Evolutionary conservation across 495 filamentous ascomycete species (phyloP).

Genomic region (Talaromyces liani): DNA sequence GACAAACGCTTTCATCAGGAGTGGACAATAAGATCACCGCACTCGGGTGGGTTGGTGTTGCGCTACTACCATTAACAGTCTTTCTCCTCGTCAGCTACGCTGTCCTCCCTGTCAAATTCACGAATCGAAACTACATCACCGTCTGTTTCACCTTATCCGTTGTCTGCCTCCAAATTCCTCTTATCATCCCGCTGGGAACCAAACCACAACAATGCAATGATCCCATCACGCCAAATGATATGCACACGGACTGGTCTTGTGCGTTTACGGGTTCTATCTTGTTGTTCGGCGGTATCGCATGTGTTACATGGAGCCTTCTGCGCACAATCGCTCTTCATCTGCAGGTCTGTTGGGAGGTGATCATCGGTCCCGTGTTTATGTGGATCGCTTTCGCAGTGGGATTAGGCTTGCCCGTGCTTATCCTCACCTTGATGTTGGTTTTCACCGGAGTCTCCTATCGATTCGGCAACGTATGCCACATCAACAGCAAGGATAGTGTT

Average conservation of each 20-base stretch:
- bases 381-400: conserved; percentile 72
- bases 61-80: conserved; percentile 58
- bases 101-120: conserved; percentile 80
- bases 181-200: conserved; percentile 81
- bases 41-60: conserved; percentile 75
- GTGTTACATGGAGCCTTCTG: conserved; percentile 84
- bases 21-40: conserved; percentile 56
- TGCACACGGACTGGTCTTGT: conserved; percentile 73
- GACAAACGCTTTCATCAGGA: conserved; percentile 25
- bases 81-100: conserved; percentile 80
- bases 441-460: conserved; percentile 91
- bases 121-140: conserved; percentile 85
- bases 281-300: conserved; percentile 74
- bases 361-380: conserved; percentile 86
- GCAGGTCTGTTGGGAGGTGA: conserved; percentile 95
- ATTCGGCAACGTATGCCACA: conserved; percentile 85
- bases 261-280: conserved; percentile 84
- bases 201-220: conserved; percentile 81
- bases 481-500: conserved; percentile 75
- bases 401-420: conserved; percentile 73
- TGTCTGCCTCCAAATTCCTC: conserved; percentile 75
- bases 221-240: conserved; percentile 86
- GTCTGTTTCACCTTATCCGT: conserved; percentile 72
- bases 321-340: conserved; percentile 88
- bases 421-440: conserved; percentile 64